Evolutionary conservation across 768 basidiomycete species (phyloP).

Genomic region (Suillus luteus): DNA sequence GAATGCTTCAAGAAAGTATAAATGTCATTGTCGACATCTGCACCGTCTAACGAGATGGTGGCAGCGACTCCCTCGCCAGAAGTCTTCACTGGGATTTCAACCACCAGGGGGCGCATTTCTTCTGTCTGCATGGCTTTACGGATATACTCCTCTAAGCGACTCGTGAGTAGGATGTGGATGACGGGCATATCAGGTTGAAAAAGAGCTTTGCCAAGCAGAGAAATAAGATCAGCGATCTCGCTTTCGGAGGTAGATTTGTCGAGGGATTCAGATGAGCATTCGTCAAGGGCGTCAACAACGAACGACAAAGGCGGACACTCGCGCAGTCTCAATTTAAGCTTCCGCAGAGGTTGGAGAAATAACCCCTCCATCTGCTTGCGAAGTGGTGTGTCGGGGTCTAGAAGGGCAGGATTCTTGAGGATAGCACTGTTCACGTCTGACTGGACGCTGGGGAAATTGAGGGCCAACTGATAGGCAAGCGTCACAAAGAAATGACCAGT

Average conservation of each 20-base stretch:
- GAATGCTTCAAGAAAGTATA: background rate
- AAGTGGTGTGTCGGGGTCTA: background rate
- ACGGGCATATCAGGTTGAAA: background rate
- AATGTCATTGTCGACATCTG: background rate
- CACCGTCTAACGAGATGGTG: background rate
- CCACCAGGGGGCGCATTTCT: background rate
- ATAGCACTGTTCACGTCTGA: background rate
- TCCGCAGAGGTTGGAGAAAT: background rate
- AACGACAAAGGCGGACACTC: background rate
- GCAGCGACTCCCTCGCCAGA: background rate
- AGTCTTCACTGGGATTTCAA: background rate
- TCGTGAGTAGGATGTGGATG: background rate
- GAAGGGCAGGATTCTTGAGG: background rate
- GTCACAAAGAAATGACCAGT: constrained; percentile 1
- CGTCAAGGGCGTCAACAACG: background rate
- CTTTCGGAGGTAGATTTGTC: no score
- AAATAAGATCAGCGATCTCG: background rate
- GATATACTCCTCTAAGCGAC: background rate
- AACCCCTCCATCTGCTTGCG: background rate
- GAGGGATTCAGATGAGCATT: constrained; percentile 1
- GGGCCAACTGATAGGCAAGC: background rate
- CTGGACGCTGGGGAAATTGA: background rate
- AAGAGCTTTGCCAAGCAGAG: background rate
- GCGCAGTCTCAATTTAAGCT: background rate
- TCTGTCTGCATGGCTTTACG: background rate